Base-by-base conservation (phyloP, 805 yeast genomes). In the Lipomyces spencermartinsiae region DNA sequence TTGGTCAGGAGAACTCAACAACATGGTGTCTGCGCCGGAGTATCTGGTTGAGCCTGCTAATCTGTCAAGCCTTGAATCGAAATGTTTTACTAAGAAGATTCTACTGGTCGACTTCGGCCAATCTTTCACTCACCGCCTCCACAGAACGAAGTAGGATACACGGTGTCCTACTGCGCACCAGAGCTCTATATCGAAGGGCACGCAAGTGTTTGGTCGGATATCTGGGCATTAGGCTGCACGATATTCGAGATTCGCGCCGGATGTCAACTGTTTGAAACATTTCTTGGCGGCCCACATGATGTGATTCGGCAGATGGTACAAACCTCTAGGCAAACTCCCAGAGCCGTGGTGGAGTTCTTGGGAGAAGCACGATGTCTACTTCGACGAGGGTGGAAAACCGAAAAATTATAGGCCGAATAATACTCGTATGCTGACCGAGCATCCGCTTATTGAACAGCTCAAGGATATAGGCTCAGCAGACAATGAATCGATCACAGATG, bases 1-100 rank as follows among this genome's bases (percentile, higher is more conserved):
- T 74, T 1, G 85, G 76, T 34, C 88, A 81, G 1, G 78, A 63
- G n/a, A 82, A 59, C 37, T 87, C 77, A 22, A 85, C 80, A 5
- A 75, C 19, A 81, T 46, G 0, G 83, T 75, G 16, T 73, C 72
- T 69, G 78, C 77, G 10, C 62, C 54, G 16, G 68, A 65, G 14
- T 57, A 64, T 37, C 72, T 59, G 31, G 73, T 37, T 59, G 67
- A 33, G 34, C 35, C 31, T 16, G 69, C 61, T 10, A 65, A 51
- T 16, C 63, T 56, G 79, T 80, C 12, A 64, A 66, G 58, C 81
- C 80, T 59, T 9, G 56, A 53, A 22, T 22, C 33, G 4, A 53
- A 53, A 9, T 53, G 56, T 33, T 22, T 53, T 22, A 19, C 56
- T 19, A 31, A 53, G 33, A 53, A 22, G 16, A 19, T 53, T 12